A percentile compares a stretch with the other conserved stretches of the same genome.
These are phyloP conservation scores for Skeletonema costatum DNA, from an alignment of 108 stramenopile genomes.

Conservation along the genomic window DNA sequence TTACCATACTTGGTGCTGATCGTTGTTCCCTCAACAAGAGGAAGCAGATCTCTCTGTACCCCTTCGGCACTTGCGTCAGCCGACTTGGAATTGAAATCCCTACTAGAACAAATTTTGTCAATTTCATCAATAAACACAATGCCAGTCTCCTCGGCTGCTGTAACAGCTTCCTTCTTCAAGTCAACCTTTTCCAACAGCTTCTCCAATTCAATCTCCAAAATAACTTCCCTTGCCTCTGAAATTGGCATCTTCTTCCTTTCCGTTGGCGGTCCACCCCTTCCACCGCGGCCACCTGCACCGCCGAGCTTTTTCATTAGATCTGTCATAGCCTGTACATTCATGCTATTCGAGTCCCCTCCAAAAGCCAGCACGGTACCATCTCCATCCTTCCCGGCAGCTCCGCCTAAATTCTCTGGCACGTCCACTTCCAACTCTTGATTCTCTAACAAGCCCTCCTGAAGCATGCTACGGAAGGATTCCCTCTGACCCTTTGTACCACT, in stretches of 20 bases:
- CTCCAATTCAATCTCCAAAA: slow-evolving; percentile 94
- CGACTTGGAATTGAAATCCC: slow-evolving; percentile 79
- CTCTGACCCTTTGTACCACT: slow-evolving; percentile 38
- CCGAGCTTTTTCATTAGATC: slow-evolving; percentile 68
- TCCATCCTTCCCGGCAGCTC: slow-evolving; percentile 28
- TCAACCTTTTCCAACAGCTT: slow-evolving; percentile 90
- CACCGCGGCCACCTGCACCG: slow-evolving; percentile 40
- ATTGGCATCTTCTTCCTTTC: slow-evolving; percentile 89
- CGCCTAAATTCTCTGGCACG: slow-evolving; percentile 63
- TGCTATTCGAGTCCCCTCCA: slow-evolving; percentile 49
- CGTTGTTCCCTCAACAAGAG: slow-evolving; percentile 97
- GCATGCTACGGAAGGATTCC: slow-evolving; percentile 87
- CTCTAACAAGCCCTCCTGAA: slow-evolving; percentile 90
- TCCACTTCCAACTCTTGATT: slow-evolving; percentile 91
- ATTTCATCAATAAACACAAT: slow-evolving; percentile 99
- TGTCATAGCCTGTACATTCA: slow-evolving; percentile 73
- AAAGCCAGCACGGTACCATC: slow-evolving; percentile 43
- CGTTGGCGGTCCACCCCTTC: slow-evolving; percentile 57
- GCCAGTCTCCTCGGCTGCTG: slow-evolving; percentile 95
- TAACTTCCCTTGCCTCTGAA: slow-evolving; percentile 87
- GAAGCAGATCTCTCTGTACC: slow-evolving; percentile 97
- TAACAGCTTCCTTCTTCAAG: slow-evolving; percentile 92
- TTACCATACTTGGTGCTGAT: slow-evolving; percentile 98
- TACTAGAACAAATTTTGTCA: slow-evolving; percentile 94
- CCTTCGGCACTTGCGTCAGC: slow-evolving; percentile 98